Evolutionary conservation across 1,284 basidiomycete genomes (phyloP), one percentile per base, ranked within the genome.

Genomic region (Leccinum olivaceoglutinosum): DNA sequence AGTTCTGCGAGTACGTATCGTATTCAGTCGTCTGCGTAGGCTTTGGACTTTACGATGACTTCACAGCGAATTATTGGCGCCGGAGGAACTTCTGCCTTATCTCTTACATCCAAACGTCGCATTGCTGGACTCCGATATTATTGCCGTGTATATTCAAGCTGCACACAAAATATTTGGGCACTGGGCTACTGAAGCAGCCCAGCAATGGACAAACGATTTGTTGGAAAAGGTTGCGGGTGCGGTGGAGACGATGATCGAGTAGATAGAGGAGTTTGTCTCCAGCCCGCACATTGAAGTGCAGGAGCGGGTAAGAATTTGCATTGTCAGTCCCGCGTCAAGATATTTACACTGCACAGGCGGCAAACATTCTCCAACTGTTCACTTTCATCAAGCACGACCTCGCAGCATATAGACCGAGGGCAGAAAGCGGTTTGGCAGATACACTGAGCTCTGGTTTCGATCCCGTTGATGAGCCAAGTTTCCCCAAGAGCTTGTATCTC

Each of bases 401-500:
- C n/a, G 78, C 80, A 8, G 75, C 79, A 1, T 86, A 87, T 74
- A 80, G 76, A 60, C 82, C 84, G 0, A 81, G 75, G 65, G 75
- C 76, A 9, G 74, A 76, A 4, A 71, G 77, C 54, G 77, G 78
- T 1, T 77, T 80, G 62, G 73, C 74, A 18, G 79, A 78, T 12
- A 68, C 72, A 6, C 73, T 75, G 18, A 71, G 76, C 3, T 73
- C 75, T 44, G 54, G 73, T 41, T 79, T 81, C 21, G 80, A 81
- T 39, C 72, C 75, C 16, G 62, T 72, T 4, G 61, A 69, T 11
- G 73, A 66, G 41, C 86, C 83, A 1, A 75, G 75, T 58, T 92
- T 88, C 70, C 96, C 96, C 0, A 94, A 95, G 76, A 95, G 93
- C 67, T 79, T 98, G 25, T 92, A 88, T 74, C 85, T 99, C 61